Evolutionary conservation across 2,329 filamentous ascomycete species (phyloP).

Genomic region (Paracorniculantispora psalliotae): DNA sequence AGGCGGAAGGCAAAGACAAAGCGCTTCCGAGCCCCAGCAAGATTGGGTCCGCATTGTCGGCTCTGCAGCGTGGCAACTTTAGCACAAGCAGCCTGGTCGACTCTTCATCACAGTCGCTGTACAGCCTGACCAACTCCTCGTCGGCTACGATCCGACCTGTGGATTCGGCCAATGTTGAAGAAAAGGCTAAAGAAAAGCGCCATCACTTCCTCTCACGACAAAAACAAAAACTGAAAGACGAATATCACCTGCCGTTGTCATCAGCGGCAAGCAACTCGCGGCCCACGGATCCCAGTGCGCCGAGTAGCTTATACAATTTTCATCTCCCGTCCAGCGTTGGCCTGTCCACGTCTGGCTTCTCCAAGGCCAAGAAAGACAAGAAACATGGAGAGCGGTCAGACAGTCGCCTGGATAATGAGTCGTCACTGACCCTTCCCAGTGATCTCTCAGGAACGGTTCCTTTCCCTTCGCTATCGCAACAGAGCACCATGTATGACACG

Average conservation of each 20-base stretch:
- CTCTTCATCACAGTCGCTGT: slow-evolving; percentile 57
- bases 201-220: slow-evolving; percentile 76
- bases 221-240: slow-evolving; percentile 74
- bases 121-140: slow-evolving; percentile 70
- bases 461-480: slow-evolving; percentile 39
- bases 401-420: slow-evolving; percentile 49
- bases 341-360: slow-evolving; percentile 60
- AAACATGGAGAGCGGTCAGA: slow-evolving; percentile 64
- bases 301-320: slow-evolving; percentile 74
- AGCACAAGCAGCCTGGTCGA: slow-evolving; percentile 69
- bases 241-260: slow-evolving; percentile 66
- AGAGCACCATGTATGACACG: slow-evolving; percentile 47
- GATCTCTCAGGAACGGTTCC: slow-evolving; percentile 53
- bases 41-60: slow-evolving; percentile 61
- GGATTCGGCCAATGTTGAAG: slow-evolving; percentile 43
- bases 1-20: slow-evolving; percentile 61
- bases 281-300: slow-evolving; percentile 68
- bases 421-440: slow-evolving; percentile 32
- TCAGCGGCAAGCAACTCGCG: slow-evolving; percentile 73
- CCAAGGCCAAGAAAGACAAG: slow-evolving; percentile 84
- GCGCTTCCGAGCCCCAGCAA: slow-evolving; percentile 69
- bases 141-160: slow-evolving; percentile 68
- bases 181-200: slow-evolving; percentile 60
- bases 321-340: slow-evolving; percentile 68
- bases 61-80: slow-evolving; percentile 61